Percentiles rank a stretch among this genome's conserved stretches.
These are phyloP conservation scores for Solanum piurae DNA, from an alignment of 257 asterid species.

Conservation along the genomic window DNA sequence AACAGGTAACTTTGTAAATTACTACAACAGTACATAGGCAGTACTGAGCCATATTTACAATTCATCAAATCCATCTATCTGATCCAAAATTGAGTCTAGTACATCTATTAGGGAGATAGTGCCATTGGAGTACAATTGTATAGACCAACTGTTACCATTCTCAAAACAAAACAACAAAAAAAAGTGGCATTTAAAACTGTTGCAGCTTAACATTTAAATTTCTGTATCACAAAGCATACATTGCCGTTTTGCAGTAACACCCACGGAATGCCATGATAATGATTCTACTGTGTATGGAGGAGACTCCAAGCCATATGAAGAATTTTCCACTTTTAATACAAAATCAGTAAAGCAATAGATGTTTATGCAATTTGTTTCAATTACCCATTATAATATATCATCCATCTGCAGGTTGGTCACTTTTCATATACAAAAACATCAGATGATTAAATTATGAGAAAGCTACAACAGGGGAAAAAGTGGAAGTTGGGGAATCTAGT, in stretches of 20 bases:
- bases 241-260: neutral
- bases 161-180: neutral
- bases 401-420: neutral
- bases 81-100: neutral
- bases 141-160: neutral
- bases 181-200: neutral
- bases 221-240: neutral
- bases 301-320: neutral
- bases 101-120: neutral
- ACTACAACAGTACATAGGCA: neutral
- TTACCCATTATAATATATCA: neutral
- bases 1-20: neutral
- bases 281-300: neutral
- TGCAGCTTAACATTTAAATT: neutral
- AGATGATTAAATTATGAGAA: neutral
- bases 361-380: neutral
- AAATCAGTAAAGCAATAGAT: neutral
- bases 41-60: neutral
- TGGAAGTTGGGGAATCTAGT: neutral
- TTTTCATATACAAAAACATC: neutral
- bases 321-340: neutral
- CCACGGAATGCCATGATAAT: neutral
- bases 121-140: neutral
- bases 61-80: neutral
- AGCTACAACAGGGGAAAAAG: neutral